These are phyloP conservation scores for Magnusiomyces tetraspermus DNA, from an alignment of 1,139 yeast species.

Conservation along the genomic window DNA sequence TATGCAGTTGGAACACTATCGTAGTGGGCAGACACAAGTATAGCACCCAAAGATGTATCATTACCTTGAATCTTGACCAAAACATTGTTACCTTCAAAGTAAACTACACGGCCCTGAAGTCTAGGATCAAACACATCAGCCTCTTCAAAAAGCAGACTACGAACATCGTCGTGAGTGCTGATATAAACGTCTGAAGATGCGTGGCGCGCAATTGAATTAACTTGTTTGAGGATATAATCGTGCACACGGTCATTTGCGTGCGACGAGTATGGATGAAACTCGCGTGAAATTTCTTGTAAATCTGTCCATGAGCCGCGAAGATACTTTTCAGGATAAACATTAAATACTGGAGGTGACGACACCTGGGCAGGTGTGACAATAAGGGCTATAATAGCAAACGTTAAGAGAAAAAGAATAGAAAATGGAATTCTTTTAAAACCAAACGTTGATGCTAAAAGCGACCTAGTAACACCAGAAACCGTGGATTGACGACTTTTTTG, in stretches of 20 bases:
- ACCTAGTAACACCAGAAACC: neutral
- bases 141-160: constrained; percentile 41
- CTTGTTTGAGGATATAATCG: constrained; percentile 47
- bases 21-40: constrained; percentile 74
- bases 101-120: constrained; percentile 42
- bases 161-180: constrained; percentile 43
- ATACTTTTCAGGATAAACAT: constrained; percentile 17
- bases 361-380: constrained; percentile 11
- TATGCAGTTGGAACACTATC: constrained; percentile 83
- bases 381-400: constrained; percentile 15
- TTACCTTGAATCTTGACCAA: constrained; percentile 63
- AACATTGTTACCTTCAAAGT: constrained; percentile 73
- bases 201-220: constrained; percentile 28
- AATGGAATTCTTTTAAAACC: constrained; percentile 25
- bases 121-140: constrained; percentile 39
- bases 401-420: constrained; percentile 21
- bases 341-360: constrained; percentile 14
- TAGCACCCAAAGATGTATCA: constrained; percentile 48
- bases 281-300: constrained; percentile 54
- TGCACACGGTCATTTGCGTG: constrained; percentile 68
- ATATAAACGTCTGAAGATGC: constrained; percentile 34
- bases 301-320: constrained; percentile 55
- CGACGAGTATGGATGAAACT: constrained; percentile 72
- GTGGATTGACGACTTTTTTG: neutral
- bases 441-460: constrained; percentile 17